Evolutionary conservation across 2,329 filamentous ascomycete species (phyloP).

Genomic region (Neonectria coccinea): DNA sequence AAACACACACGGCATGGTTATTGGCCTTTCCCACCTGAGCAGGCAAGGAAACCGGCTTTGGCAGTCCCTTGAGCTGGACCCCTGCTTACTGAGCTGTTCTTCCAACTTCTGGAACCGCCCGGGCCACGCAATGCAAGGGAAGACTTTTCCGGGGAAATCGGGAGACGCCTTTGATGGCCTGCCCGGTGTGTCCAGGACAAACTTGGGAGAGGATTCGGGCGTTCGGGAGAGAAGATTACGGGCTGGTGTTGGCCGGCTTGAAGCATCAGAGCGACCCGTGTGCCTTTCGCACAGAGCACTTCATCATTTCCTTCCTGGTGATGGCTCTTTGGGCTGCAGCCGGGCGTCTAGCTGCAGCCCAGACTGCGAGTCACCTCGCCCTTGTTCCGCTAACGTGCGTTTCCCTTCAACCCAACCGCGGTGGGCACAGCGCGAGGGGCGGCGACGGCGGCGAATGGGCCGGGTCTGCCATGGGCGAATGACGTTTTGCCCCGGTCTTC

Average conservation of each 20-base stretch:
- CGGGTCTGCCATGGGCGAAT: constrained; percentile 12
- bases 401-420: constrained; percentile 15
- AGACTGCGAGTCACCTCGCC: constrained; percentile 19
- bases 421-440: constrained; percentile 16
- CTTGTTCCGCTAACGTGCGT: constrained; percentile 14
- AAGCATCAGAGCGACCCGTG: not conserved
- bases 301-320: not conserved
- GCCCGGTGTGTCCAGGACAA: constrained; percentile 4
- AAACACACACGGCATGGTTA: not conserved
- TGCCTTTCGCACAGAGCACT: not conserved
- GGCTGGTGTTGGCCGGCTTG: not conserved
- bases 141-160: constrained; percentile 1
- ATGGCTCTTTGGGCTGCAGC: not conserved
- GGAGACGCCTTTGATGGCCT: constrained; percentile 5
- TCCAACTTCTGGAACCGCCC: constrained; percentile 14
- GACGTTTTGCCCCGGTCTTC: constrained; percentile 16
- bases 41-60: not conserved
- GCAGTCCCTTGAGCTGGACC: not conserved
- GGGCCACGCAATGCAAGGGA: constrained; percentile 18
- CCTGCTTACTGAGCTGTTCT: not conserved
- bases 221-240: not conserved
- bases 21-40: not conserved
- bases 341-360: not conserved
- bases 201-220: not conserved
- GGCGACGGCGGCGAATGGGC: constrained; percentile 9